phyloP scores from a whole-genome alignment of 495 filamentous ascomycete genomes.

The Aspergillus diversus region DNA sequence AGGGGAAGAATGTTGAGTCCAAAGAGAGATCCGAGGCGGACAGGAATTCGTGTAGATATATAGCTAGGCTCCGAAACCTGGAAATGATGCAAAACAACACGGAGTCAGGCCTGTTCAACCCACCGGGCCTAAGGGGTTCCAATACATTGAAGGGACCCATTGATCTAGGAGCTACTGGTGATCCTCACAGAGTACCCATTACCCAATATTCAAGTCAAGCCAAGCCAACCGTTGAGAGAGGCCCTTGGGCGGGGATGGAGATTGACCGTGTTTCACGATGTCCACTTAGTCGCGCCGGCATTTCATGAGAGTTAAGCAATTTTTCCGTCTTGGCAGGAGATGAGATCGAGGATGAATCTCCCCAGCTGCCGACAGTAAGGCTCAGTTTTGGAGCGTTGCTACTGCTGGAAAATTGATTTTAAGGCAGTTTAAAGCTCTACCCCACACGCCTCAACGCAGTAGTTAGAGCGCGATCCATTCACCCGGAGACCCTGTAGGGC shows the following conservation, averaged over 20 bases:
- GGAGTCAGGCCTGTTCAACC: not conserved
- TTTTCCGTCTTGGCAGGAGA: slow-evolving; percentile 25
- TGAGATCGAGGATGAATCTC: not conserved
- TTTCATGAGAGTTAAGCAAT: slow-evolving; percentile 23
- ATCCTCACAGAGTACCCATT: not conserved
- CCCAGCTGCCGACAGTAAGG: not conserved
- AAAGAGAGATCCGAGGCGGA: not conserved
- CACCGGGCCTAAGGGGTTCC: not conserved
- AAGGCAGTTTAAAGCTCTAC: not conserved
- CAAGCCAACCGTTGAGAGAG: not conserved
- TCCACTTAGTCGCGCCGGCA: slow-evolving; percentile 17
- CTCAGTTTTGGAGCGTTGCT: not conserved
- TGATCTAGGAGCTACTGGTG: not conserved
- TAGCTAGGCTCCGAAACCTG: no score
- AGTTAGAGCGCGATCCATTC: not conserved
- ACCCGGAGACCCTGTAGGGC: not conserved
- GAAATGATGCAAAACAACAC: no score
- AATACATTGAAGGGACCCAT: slow-evolving; percentile 11
- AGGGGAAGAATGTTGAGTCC: slow-evolving; percentile 16
- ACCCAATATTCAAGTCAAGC: not conserved
- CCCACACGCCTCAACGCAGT: no score
- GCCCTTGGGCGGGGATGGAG: slow-evolving; percentile 1
- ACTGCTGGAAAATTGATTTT: slow-evolving; percentile 17
- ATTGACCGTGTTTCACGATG: slow-evolving; percentile 26
- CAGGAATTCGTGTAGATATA: not conserved